Evolutionary conservation across 2,329 filamentous ascomycete genomes (phyloP).

Genomic region (Cladophialophora bantiana): DNA sequence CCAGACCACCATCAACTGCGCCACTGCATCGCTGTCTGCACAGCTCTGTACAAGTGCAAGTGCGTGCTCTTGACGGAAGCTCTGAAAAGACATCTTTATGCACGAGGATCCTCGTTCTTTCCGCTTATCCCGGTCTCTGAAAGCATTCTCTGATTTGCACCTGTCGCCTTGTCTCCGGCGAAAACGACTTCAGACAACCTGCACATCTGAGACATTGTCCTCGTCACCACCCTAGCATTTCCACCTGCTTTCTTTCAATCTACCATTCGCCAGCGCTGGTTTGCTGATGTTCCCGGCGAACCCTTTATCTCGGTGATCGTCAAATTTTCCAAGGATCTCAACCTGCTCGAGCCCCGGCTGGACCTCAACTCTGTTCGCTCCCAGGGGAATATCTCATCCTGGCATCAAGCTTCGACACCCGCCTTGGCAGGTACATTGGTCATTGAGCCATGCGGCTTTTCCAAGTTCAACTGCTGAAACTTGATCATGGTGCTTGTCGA

Average conservation of each 20-base stretch:
- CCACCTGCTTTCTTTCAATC: not conserved
- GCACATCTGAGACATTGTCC: constrained; percentile 33
- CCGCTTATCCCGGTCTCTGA: constrained; percentile 8
- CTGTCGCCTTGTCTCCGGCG: not conserved
- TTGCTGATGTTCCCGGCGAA: constrained; percentile 22
- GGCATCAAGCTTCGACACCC: constrained; percentile 12
- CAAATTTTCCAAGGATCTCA: constrained; percentile 16
- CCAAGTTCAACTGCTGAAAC: constrained; percentile 5
- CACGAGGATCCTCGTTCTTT: not conserved
- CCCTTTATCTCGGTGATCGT: constrained; percentile 19
- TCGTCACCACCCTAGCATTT: constrained; percentile 24
- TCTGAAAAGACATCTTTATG: not conserved
- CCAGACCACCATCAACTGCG: not conserved
- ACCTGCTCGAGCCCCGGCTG: constrained; percentile 10
- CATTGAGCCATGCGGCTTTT: constrained; percentile 14
- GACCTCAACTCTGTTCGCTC: not conserved
- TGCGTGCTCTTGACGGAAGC: not conserved
- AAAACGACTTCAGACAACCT: constrained; percentile 8
- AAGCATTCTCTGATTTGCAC: not conserved
- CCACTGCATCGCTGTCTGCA: not conserved
- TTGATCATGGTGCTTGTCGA: constrained; percentile 59
- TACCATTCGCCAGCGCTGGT: not conserved
- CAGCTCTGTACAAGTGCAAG: not conserved
- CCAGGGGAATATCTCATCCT: constrained; percentile 4
- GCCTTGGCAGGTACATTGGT: constrained; percentile 29